Conservation (phyloP, 208 protist species). For the Acanthamoeba sp. region DNA sequence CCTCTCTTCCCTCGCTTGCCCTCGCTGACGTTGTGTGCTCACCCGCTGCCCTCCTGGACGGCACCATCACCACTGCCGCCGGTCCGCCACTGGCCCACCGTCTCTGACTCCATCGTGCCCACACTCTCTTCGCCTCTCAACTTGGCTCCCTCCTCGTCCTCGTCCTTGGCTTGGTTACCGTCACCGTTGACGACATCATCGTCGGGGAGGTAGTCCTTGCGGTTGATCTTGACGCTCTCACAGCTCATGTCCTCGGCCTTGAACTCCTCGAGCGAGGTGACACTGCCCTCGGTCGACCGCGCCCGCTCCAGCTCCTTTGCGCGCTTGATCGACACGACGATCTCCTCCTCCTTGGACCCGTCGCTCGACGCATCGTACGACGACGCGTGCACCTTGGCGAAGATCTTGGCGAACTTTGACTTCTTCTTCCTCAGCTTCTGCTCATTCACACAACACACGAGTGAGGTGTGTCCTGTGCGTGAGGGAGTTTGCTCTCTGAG, state of each 20-base stretch:
- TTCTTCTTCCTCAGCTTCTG: constrained; percentile 35
- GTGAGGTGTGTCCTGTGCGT: background rate
- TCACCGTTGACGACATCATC: background rate
- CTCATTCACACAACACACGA: background rate
- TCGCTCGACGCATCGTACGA: constrained; percentile 29
- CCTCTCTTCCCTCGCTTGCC: background rate
- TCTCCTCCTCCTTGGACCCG: constrained; percentile 53
- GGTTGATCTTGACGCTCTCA: constrained; percentile 62
- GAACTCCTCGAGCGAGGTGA: constrained; percentile 39
- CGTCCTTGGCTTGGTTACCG: background rate
- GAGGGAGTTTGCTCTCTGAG: background rate
- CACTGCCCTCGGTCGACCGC: background rate
- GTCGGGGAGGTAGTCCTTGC: constrained; percentile 23
- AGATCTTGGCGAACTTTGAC: constrained; percentile 47
- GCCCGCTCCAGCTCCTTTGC: background rate
- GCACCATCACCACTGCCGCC: background rate
- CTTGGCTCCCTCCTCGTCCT: background rate
- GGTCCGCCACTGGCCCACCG: constrained; percentile 38
- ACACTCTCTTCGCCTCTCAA: constrained; percentile 4
- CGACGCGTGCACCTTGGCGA: constrained; percentile 23
- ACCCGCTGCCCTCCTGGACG: background rate
- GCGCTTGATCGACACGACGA: background rate
- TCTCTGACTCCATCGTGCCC: constrained; percentile 27
- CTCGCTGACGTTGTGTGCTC: too few species aligned
- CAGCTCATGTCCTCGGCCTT: constrained; percentile 61